Percentiles rank a stretch among this genome's conserved stretches.
These are phyloP conservation scores for Papiliotrema laurentii DNA, from an alignment of 1,284 basidiomycete species.

Conservation along the genomic window DNA sequence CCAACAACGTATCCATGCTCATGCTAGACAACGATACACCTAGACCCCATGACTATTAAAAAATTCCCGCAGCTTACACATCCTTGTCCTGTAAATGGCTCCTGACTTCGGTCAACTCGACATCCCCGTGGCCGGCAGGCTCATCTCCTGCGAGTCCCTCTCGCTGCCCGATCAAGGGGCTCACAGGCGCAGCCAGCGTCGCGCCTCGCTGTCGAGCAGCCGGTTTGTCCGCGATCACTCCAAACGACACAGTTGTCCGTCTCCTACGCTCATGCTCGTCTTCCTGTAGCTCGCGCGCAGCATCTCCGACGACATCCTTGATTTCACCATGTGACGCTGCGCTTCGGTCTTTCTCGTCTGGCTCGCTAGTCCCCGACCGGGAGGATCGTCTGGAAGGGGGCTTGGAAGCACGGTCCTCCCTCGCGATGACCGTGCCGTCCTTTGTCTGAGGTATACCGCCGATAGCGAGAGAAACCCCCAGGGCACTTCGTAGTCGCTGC, in stretches of 20 bases:
- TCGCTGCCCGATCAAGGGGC: not conserved
- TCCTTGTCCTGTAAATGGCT: not conserved
- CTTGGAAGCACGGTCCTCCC: not conserved
- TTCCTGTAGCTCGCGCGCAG: not conserved
- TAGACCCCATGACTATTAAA: not conserved
- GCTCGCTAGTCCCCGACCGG: not conserved
- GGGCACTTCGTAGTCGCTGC: slow-evolving; percentile 62
- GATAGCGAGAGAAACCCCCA: slow-evolving; percentile 50
- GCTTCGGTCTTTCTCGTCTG: not conserved
- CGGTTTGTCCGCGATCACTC: not conserved
- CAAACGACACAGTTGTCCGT: not conserved
- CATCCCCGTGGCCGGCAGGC: slow-evolving; percentile 70
- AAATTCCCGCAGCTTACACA: no score
- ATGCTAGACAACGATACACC: not conserved
- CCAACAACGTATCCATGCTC: no score
- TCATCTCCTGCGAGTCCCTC: slow-evolving; percentile 69
- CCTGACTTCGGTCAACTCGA: slow-evolving; percentile 1
- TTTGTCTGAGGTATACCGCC: slow-evolving; percentile 5
- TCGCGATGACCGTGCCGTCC: not conserved
- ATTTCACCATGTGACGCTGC: not conserved
- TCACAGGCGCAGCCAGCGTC: not conserved
- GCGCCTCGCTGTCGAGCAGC: not conserved
- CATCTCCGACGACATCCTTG: not conserved
- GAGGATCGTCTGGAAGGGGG: not conserved
- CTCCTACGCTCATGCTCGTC: not conserved